Percentiles rank a stretch among this genome's conserved stretches.
These are phyloP conservation scores for Austropuccinia psidii DNA, from an alignment of 1,284 basidiomycete species.

Conservation along the genomic window DNA sequence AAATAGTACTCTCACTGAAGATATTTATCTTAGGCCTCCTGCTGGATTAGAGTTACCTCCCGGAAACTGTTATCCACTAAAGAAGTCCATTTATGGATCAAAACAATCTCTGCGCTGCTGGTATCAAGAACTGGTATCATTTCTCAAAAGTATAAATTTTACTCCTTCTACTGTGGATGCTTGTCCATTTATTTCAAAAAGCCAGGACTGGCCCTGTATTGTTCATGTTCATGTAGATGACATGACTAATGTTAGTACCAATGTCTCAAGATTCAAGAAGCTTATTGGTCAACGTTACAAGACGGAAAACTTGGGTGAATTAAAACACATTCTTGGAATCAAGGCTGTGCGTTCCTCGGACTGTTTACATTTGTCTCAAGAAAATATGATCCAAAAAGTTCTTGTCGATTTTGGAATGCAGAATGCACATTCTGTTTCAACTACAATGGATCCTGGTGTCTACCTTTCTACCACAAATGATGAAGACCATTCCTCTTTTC, in stretches of 20 bases:
- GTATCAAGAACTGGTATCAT: not conserved
- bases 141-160: not conserved
- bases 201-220: not conserved
- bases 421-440: not conserved
- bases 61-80: not conserved
- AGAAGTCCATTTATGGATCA: not conserved
- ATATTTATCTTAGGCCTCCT: not conserved
- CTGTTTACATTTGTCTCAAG: not conserved
- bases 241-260: not conserved
- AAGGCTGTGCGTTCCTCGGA: not conserved
- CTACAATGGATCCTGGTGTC: not conserved
- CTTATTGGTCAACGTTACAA: not conserved
- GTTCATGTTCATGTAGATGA: constrained; percentile 9
- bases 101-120: not conserved
- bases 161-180: not conserved
- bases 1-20: not conserved
- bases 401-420: not conserved
- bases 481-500: not conserved
- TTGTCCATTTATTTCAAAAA: not conserved
- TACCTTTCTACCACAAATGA: not conserved
- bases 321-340: not conserved
- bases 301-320: constrained; percentile 6
- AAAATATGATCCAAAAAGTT: not conserved
- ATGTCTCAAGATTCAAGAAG: not conserved
- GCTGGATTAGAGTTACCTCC: not conserved